Evolutionary conservation across 148 eudicot genomes (phyloP).

Genomic region (Rhododendron ovatum): DNA sequence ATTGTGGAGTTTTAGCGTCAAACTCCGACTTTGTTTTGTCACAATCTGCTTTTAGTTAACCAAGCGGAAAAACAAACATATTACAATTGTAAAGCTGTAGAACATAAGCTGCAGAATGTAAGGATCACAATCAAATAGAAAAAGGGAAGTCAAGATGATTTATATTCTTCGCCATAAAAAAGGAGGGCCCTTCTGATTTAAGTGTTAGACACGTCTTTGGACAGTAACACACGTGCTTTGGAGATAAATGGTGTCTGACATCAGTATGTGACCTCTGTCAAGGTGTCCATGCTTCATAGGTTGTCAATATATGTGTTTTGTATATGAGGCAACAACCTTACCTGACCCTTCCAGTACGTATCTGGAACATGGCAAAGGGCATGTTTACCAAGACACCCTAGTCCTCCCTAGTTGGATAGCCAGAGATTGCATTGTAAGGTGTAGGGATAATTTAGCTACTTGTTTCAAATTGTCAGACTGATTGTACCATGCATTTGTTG

Average conservation of each 20-base stretch:
- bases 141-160: not conserved
- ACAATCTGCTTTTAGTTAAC: conserved; percentile 54
- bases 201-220: not conserved
- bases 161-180: not conserved
- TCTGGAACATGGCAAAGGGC: not conserved
- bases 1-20: conserved; percentile 58
- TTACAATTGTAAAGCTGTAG: not conserved
- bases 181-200: not conserved
- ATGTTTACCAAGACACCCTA: not conserved
- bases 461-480: not conserved
- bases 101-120: not conserved
- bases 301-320: not conserved
- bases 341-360: not conserved
- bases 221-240: not conserved
- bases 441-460: not conserved
- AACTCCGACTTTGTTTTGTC: conserved; percentile 50
- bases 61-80: conserved; percentile 10
- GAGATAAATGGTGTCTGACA: not conserved
- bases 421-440: not conserved
- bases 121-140: not conserved
- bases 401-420: not conserved
- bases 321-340: not conserved
- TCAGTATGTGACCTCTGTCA: not conserved
- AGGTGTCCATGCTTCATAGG: not conserved
- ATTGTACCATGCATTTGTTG: not conserved